Evolutionary conservation across 192 early-diverging fungal species (phyloP).

Genomic region (Backusella liffmaniae): DNA sequence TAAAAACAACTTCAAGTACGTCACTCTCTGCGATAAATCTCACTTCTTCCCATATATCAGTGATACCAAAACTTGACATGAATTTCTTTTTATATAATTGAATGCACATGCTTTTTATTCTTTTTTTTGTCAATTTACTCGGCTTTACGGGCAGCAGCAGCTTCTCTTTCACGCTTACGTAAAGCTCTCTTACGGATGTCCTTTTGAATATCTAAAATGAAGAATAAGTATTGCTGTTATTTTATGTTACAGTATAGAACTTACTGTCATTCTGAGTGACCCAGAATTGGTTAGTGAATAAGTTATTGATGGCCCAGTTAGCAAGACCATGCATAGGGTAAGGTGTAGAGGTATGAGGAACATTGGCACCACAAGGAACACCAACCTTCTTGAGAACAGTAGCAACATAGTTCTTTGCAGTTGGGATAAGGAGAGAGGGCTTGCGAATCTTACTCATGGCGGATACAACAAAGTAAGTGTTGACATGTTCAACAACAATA

Average conservation of each 20-base stretch:
- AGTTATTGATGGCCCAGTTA: conserved; percentile 67
- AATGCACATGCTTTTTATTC: background rate
- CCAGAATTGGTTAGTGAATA: conserved; percentile 57
- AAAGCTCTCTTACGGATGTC: conserved; percentile 74
- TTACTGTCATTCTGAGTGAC: conserved; percentile 55
- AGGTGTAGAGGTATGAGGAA: conserved; percentile 62
- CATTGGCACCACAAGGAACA: conserved; percentile 59
- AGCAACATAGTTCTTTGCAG: conserved; percentile 76
- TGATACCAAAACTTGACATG: conserved; percentile 1
- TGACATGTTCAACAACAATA: conserved; percentile 88
- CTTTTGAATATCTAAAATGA: conserved; percentile 48
- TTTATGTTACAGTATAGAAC: conserved; percentile 3
- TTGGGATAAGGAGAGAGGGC: conserved; percentile 77
- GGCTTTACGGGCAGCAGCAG: conserved; percentile 39
- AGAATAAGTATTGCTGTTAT: background rate
- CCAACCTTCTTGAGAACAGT: conserved; percentile 70
- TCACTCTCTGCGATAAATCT: background rate
- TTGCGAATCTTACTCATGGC: conserved; percentile 92
- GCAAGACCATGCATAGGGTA: conserved; percentile 66
- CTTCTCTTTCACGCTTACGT: conserved; percentile 65
- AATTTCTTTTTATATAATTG: conserved; percentile 1
- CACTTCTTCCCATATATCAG: background rate
- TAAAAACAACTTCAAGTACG: no score
- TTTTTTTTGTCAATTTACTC: conserved; percentile 8
- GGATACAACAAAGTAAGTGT: conserved; percentile 95